Percentiles rank a stretch among this genome's conserved stretches.
phyloP scores from a whole-genome alignment of 371 early-diverging fungal species.

The Apophysomyces trapeziformis region DNA sequence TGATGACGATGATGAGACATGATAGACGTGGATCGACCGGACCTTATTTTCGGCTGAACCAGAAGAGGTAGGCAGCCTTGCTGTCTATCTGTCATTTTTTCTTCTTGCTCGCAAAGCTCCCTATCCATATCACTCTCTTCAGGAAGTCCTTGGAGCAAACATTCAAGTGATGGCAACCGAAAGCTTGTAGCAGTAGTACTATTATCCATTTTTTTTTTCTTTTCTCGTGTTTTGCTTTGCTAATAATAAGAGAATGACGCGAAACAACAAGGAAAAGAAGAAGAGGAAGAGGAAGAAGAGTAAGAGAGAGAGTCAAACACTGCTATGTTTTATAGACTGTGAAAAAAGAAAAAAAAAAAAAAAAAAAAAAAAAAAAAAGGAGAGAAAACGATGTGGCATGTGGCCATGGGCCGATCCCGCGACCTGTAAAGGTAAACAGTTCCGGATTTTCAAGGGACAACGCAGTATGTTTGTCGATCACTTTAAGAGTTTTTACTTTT shows the following conservation, averaged over 20 bases:
- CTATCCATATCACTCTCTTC: neutral
- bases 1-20: neutral
- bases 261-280: neutral
- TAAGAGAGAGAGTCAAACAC: neutral
- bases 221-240: no score
- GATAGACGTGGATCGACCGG: neutral
- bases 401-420: conserved; percentile 11
- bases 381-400: conserved; percentile 5
- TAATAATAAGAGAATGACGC: no score
- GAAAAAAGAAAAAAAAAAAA: neutral
- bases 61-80: neutral
- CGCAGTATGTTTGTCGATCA: neutral
- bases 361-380: neutral
- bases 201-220: no score
- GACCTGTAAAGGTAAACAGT: conserved; percentile 9
- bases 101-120: neutral
- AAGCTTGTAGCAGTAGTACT: neutral
- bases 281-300: neutral
- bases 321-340: neutral
- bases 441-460: conserved; percentile 11
- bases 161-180: neutral
- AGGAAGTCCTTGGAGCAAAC: neutral
- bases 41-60: neutral
- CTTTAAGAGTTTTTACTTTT: neutral
- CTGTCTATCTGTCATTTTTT: neutral